Evolutionary conservation across 1,284 basidiomycete genomes (phyloP), one percentile per base, ranked within the genome.

Genomic region (Malassezia sympodialis): DNA sequence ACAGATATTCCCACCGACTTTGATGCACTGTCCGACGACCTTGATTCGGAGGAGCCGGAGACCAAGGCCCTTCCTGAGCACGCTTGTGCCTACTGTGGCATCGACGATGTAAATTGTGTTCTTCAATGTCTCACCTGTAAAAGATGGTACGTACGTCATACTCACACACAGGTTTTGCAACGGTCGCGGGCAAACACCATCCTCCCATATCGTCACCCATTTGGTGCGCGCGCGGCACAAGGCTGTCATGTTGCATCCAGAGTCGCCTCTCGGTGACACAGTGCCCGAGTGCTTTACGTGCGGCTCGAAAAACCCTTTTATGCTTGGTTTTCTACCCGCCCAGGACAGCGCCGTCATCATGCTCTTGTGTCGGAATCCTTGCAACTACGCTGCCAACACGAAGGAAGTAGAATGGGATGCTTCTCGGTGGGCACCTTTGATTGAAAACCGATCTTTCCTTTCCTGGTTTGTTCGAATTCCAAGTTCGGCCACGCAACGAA

Each of bases 331-430:
- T 75, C 96, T 99, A 66, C 94, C 94, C 3, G 94, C 94, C 14
- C 98, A 98, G 79, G 90, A 88, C 72, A 94, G 98, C 72, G 96
- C 94, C 0, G 93, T 98, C 39, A 94, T 99, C 41, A 91, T 98
- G 23, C 79, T 99, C n/a, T 81, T 99, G 19, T 99, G 94, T 76
- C 86, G 93, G 85, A 93, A 96, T 82, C 94, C 94, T 0, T 99
- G 94, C 69, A 93, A 94, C 2, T 88, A 90, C 6, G 85, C 94
- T 61, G 79, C 80, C 17, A 78, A 76, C 45, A 90, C 90, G 12
- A 93, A 93, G 48, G 94, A 98, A 71, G 91, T 98, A 68, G 90
- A 90, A 11, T 99, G 94, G 94, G 96, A 99, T 71, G 87, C 91
- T 1, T 82, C 88, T 0, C 83, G 96, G 37, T 99, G 94, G 94